Base-by-base conservation (phyloP, 2,329 filamentous ascomycete genomes). In the Neurospora sp. region DNA sequence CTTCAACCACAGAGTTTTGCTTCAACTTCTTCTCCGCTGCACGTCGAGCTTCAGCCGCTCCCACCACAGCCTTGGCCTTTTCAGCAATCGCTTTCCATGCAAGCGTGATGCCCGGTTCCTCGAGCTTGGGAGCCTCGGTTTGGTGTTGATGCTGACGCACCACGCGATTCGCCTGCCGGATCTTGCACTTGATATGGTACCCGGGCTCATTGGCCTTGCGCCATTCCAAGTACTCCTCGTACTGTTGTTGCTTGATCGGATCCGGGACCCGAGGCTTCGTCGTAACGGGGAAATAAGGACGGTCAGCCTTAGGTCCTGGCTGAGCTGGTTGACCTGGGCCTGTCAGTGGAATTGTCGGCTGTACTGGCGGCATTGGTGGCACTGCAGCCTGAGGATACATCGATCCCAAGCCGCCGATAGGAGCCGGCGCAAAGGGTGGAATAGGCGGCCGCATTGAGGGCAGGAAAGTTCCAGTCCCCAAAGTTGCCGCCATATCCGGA, bases 161-260 rank as follows among this genome's bases (percentile, higher is more conserved):
- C 15, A 74, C 71, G 19, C 76, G 75, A 36, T 77, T 72, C 12
- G 81, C 80, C 73, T 84, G 83, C 66, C 83, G 77, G 52, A 77
- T 76, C 71, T 82, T 83, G 76, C 83, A 85, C 72, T 80, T 78
- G 70, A 81, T 72, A 33, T 83, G 83, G 72, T 84, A 85, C 2
- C 82, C 82, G 6, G 83, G 83, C 72, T 84, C 81, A 66, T 81
- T 80, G 28, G 81, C 81, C 72, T 85, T 85, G 69, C 82, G 80
- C 80, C 80, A 83, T 74, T 85, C 83, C 40, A 85, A 80, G 72
- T 80, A 84, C 41, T 79, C 81, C 75, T 85, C 83, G 74, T 85
- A 85, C 70, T 79, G 77, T 70, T 82, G 81, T 74, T 85, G 83
- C 36, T 79, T 78, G 65, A 74, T 70, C 12, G 83, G 75, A 70